These are phyloP conservation scores for Polytrichum formosum DNA, from an alignment of 225 moss, liverwort and hornwort species.

Conservation along the genomic window DNA sequence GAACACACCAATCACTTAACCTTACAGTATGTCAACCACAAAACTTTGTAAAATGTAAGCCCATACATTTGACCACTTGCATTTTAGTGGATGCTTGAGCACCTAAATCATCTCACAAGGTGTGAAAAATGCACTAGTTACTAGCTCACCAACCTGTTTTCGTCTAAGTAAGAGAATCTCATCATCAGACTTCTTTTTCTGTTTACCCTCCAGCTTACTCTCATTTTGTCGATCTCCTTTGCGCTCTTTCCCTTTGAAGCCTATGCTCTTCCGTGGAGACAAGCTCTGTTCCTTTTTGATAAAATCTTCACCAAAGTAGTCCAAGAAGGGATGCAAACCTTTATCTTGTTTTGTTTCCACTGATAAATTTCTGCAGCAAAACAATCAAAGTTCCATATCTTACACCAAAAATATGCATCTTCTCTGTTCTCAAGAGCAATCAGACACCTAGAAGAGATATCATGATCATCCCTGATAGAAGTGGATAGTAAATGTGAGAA, in stretches of 20 bases:
- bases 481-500: neutral
- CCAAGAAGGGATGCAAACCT: conserved; percentile 23
- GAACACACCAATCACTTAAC: too few species aligned
- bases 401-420: too few species aligned
- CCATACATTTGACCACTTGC: too few species aligned
- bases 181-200: conserved; percentile 33
- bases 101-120: too few species aligned
- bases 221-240: conserved; percentile 19
- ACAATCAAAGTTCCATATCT: too few species aligned
- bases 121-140: too few species aligned
- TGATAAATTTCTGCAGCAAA: conserved; percentile 34
- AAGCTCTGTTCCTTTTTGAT: conserved; percentile 27
- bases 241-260: conserved; percentile 39
- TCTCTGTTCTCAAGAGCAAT: too few species aligned
- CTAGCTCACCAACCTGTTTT: conserved; percentile 28
- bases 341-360: conserved; percentile 36
- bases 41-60: too few species aligned
- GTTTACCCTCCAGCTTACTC: conserved; percentile 16
- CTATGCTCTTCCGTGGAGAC: conserved; percentile 23
- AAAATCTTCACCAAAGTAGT: conserved; percentile 45
- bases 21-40: too few species aligned
- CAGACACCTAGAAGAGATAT: too few species aligned
- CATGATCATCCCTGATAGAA: neutral
- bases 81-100: too few species aligned
- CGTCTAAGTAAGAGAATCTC: conserved; percentile 43